These are phyloP conservation scores for Heracleum sosnowskyi DNA, from an alignment of 129 eudicot species.

Conservation along the genomic window DNA sequence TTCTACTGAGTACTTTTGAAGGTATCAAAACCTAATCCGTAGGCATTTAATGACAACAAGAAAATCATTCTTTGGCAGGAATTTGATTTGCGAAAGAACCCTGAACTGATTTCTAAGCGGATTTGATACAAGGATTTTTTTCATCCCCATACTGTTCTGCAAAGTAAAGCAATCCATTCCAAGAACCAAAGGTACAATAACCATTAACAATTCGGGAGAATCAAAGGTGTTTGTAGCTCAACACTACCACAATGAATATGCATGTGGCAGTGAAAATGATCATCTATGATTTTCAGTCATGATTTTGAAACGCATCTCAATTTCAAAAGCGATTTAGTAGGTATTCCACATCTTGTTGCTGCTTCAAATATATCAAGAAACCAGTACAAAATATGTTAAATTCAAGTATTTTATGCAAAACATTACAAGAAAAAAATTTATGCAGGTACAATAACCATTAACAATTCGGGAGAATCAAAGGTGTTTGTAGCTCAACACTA, in stretches of 20 bases:
- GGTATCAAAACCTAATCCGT: too few species aligned
- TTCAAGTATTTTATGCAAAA: too few species aligned
- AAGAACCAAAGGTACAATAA: not conserved
- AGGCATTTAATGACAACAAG: too few species aligned
- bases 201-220: not conserved
- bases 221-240: not conserved
- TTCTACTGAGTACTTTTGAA: too few species aligned
- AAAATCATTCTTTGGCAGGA: not conserved
- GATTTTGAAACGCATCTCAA: not conserved
- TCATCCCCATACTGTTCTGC: not conserved
- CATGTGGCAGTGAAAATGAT: not conserved
- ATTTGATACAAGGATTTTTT: not conserved
- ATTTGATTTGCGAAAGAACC: not conserved
- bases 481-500: not conserved
- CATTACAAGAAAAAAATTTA: too few species aligned
- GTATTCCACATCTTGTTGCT: too few species aligned
- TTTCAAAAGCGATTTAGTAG: not conserved
- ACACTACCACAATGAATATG: not conserved
- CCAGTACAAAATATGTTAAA: too few species aligned
- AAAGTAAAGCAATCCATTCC: constrained; percentile 1
- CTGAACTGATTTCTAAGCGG: not conserved
- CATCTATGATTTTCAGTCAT: not conserved
- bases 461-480: not conserved
- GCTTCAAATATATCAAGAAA: too few species aligned
- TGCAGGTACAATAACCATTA: too few species aligned